These are phyloP conservation scores for Talaromyces proteolyticus DNA, from an alignment of 495 filamentous ascomycete species.

Conservation along the genomic window DNA sequence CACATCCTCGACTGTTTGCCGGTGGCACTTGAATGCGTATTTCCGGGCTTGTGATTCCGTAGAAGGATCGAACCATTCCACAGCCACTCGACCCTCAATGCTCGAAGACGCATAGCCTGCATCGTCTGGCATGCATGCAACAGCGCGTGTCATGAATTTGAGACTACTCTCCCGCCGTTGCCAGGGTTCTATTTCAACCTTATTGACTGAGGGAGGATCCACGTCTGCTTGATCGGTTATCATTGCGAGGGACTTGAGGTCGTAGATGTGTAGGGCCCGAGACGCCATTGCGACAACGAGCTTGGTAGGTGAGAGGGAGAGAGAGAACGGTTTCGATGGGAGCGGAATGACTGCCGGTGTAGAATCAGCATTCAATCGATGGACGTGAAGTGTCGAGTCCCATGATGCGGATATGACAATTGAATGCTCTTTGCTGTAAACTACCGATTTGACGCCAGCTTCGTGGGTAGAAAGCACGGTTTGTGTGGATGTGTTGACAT, in stretches of 20 bases:
- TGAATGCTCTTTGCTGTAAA: conserved; percentile 70
- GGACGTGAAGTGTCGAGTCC: conserved; percentile 85
- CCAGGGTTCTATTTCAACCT: conserved; percentile 66
- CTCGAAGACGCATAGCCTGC: conserved; percentile 81
- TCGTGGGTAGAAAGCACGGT: conserved; percentile 72
- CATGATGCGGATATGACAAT: conserved; percentile 86
- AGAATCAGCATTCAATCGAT: conserved; percentile 46
- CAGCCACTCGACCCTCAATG: conserved; percentile 91
- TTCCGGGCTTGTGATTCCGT: conserved; percentile 80
- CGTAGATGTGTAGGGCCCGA: conserved; percentile 86
- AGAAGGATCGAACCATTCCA: conserved; percentile 94
- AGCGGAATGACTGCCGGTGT: conserved; percentile 56
- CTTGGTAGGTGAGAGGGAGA: conserved; percentile 74
- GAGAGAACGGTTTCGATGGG: conserved; percentile 79
- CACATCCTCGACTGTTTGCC: conserved; percentile 61
- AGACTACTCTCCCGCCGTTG: conserved; percentile 85
- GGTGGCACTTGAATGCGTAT: conserved; percentile 98
- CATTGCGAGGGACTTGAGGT: conserved; percentile 60
- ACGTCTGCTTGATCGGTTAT: conserved; percentile 44
- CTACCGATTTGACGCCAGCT: conserved; percentile 72
- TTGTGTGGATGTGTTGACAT: conserved; percentile 65
- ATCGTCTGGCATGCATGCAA: conserved; percentile 96
- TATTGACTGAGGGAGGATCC: conserved; percentile 21
- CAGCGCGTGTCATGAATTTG: conserved; percentile 91
- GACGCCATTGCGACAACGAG: conserved; percentile 95